Evolutionary conservation across 2,329 filamentous ascomycete genomes (phyloP).

Genomic region (Monosporascus sp.): DNA sequence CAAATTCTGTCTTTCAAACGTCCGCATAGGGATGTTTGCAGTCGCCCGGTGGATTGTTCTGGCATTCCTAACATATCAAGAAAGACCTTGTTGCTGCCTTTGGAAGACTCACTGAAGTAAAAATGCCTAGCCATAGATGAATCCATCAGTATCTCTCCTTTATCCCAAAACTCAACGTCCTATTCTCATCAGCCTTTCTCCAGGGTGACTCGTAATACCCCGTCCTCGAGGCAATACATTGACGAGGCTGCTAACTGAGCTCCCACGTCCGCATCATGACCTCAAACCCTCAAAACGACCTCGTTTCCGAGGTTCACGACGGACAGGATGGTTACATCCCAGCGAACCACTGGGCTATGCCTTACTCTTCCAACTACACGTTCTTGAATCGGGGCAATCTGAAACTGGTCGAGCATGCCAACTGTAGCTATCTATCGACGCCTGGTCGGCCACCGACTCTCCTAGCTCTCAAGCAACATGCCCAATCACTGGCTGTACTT

Average conservation of each 20-base stretch:
- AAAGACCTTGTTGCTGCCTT: neutral
- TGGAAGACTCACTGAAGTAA: neutral
- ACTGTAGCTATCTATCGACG: constrained; percentile 54
- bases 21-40: neutral
- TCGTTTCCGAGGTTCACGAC: constrained; percentile 18
- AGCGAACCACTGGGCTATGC: constrained; percentile 35
- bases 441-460: constrained; percentile 46
- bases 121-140: neutral
- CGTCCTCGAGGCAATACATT: neutral
- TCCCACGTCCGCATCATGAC: constrained; percentile 7
- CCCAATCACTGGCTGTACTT: constrained; percentile 50
- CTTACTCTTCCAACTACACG: constrained; percentile 35
- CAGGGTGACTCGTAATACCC: neutral
- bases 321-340: constrained; percentile 30
- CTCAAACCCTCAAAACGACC: constrained; percentile 2
- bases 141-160: neutral
- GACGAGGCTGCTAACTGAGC: neutral
- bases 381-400: constrained; percentile 26
- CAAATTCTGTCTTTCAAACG: neutral
- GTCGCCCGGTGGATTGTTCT: neutral
- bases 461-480: constrained; percentile 54
- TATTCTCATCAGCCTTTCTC: neutral
- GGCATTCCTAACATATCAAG: neutral
- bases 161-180: neutral
- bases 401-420: constrained; percentile 41